Evolutionary conservation across 768 basidiomycete genomes (phyloP), one percentile per base, ranked within the genome.

Genomic region (Trametes villosa): DNA sequence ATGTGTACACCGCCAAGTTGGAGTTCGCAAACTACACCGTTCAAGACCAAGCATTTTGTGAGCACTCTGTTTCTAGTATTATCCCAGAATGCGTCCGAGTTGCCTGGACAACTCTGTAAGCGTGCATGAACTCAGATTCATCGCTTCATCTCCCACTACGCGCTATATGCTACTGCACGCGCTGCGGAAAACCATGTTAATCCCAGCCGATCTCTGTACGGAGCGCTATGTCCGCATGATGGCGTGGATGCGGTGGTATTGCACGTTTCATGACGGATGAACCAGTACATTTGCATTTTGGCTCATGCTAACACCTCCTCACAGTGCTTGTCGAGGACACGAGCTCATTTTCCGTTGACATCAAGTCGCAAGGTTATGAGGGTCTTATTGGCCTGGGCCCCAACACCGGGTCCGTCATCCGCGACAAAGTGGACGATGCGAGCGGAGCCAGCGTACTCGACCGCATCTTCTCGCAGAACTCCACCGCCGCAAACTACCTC

Each of bases 321-420:
- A 8, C 65, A 91, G 89, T 91, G 38, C 78, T 86, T 27, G 89
- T 90, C 33, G 67, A 77, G 2, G 79, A 91, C 65, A 83, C 86
- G 4, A 83, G 82, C 44, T 78, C 82, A 11, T 91, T 92, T 71
- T 83, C 87, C 5, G 72, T 80, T 17, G 74, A 89, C 65, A 85
- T 88, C 67, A 73, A 80, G 34, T 49, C 79, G 3, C 83, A 89
- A 68, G 87, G 85, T 0, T 88, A 85, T 64, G 81, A 86, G 57
- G 91, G 91, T 40, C 82, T 92, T 20, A 76, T 92, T 29, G 91
- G 91, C 24, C 81, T 92, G 18, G 91, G 91, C n/a, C 90, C 90
- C 30, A 89, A 89, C 75, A 72, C 81, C 26, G 88, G 86, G 45
- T 90, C 88, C 51, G 75, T 82, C 41, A 82, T 92, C 62, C 80